Base-by-base conservation (phyloP, 257 asterid species). In the Oldenlandia corymbosa region DNA sequence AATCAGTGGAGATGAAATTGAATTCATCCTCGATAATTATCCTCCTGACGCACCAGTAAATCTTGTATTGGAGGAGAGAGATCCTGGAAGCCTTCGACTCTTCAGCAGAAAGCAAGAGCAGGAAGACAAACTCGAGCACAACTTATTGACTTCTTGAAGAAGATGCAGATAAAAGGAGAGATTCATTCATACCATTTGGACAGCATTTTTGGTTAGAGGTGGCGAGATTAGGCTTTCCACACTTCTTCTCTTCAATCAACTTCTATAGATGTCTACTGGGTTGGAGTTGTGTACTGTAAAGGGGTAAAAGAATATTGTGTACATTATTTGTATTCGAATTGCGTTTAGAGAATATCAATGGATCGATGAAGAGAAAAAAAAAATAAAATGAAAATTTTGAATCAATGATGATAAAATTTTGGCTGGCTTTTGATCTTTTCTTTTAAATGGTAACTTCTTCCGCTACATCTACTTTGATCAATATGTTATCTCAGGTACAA, bases 81-180 rank as follows among this genome's bases (percentile, higher is more conserved):
- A 84, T 71, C 97, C 97, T 0, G 97, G 94, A 34, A 84, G 86
- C 79, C 95, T 88, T 61, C 89, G 87, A 2, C 72, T 79, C 50
- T 63, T 67, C 16, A 73, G 62, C 17, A 73, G 71, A 66, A 65
- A 72, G 53, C 71, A 78, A 70, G 83, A 68, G 21, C 74, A 78
- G 60, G 67, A 70, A 32, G 70, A 65, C 11, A 83, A 79, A 71
- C 26, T 77, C 50, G 88, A 85, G 66, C 80, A 81, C 78, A 77
- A 78, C 67, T 60, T 83, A 55, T 54, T 80, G 76, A 67, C 65
- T 68, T 85, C 89, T n/a, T 85, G 77, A 71, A 24, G 42, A 55
- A 36, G 6, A 24, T 60, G 62, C 60, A 4, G 51, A 26, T 36
- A 28, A 49, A 17, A 18, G 39, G 16, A 6, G 21, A 20, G 10